Base-by-base conservation (phyloP, 257 asterid species). In the Petrea volubilis region DNA sequence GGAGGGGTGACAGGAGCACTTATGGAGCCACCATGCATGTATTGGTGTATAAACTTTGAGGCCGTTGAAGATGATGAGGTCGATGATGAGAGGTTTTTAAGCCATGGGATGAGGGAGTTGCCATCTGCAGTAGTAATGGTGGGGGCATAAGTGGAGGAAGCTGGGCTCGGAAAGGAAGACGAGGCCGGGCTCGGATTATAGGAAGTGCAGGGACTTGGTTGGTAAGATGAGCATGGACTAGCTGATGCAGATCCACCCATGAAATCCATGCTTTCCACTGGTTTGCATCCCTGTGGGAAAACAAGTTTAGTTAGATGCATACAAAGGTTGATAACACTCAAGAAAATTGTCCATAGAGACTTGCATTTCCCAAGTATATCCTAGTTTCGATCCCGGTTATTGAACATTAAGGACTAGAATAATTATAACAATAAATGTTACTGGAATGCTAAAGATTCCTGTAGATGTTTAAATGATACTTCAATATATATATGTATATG, bases 1-100 rank as follows among this genome's bases (percentile, higher is more conserved):
- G 96, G 96, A 79, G 96, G 93, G 49, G 93, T 83, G 13, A 89
- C 91, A 2, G 96, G 96, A 31, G 96, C 96, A 55, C 96, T 89
- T 20, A 83, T 58, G 59, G 96, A 89, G 51, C 96, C 93, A 34
- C 85, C 82, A 12, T 80, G 87, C 55, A 76, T 36, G 21, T 79
- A 77, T 53, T 87, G 82, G 59, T 74, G 79, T 17, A 75, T 75
- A 7, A 71, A 79, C 43, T 79, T 88, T 18, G 90, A 67, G 6
- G 43, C 6, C 24, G 92, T 69, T 8, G 87, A 73, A 60, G 64
- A 41, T 1, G 83, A 56, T 2, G 89, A 80, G 1, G 88, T 74
- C 11, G 84, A 75, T 10, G 93, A 81, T 0, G 95, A 80, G 69
- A 86, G 92, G 76, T 86, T 88, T 60, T 75, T 81, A 28, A 88